These are phyloP conservation scores for Candida insectorum DNA, from an alignment of 805 yeast species.

Conservation along the genomic window DNA sequence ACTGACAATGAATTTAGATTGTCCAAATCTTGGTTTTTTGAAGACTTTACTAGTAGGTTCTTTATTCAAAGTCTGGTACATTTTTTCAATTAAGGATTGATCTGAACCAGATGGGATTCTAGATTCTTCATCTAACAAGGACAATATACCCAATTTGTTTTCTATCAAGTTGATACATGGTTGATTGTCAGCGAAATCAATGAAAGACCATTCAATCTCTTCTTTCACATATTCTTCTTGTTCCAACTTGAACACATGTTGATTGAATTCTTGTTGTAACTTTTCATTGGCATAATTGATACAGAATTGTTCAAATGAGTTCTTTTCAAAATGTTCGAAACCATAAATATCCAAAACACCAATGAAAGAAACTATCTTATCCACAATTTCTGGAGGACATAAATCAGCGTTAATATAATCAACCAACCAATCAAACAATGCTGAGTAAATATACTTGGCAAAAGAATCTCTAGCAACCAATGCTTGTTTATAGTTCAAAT, in stretches of 20 bases:
- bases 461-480: slow-evolving; percentile 94
- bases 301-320: slow-evolving; percentile 96
- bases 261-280: slow-evolving; percentile 94
- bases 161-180: slow-evolving; percentile 94
- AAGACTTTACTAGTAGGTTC: slow-evolving; percentile 73
- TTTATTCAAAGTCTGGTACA: slow-evolving; percentile 81
- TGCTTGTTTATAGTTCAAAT: slow-evolving; percentile 79
- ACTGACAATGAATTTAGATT: slow-evolving; percentile 80
- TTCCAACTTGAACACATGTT: slow-evolving; percentile 94
- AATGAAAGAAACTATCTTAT: slow-evolving; percentile 66
- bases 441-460: slow-evolving; percentile 88
- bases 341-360: slow-evolving; percentile 98
- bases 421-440: slow-evolving; percentile 94
- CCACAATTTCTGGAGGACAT: slow-evolving; percentile 67
- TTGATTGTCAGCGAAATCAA: slow-evolving; percentile 93
- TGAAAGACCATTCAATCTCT: slow-evolving; percentile 94
- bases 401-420: slow-evolving; percentile 76
- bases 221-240: slow-evolving; percentile 93
- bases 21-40: slow-evolving; percentile 93
- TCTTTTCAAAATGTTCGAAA: slow-evolving; percentile 90
- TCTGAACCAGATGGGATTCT: slow-evolving; percentile 92
- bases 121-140: slow-evolving; percentile 91
- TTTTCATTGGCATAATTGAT: slow-evolving; percentile 96
- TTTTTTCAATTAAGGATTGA: slow-evolving; percentile 86
- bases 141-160: slow-evolving; percentile 79